A percentile compares a stretch with the other conserved stretches of the same genome.
These are phyloP conservation scores for Mycena floridula DNA, from an alignment of 768 basidiomycete species.

Conservation along the genomic window DNA sequence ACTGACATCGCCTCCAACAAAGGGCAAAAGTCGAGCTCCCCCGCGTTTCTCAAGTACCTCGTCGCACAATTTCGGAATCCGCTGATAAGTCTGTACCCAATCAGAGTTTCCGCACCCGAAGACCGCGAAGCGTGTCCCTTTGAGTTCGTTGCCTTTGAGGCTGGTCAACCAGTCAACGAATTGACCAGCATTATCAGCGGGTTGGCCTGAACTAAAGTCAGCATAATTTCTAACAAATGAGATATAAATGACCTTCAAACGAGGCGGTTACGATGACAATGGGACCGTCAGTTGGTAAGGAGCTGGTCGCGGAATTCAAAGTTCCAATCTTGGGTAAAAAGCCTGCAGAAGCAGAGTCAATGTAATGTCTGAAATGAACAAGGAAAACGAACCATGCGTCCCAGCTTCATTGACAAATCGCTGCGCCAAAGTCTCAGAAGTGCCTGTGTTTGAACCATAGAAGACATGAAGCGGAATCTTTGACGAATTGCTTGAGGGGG, in stretches of 20 bases:
- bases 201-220: constrained; percentile 28
- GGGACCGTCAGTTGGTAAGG: constrained; percentile 37
- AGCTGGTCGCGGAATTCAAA: constrained; percentile 30
- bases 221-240: too few relatives aligned
- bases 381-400: constrained; percentile 24
- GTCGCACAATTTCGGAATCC: constrained; percentile 36
- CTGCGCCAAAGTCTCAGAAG: constrained; percentile 42
- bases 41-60: constrained; percentile 26
- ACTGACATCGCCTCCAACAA: constrained; percentile 38
- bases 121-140: constrained; percentile 32
- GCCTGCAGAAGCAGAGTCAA: constrained; percentile 19
- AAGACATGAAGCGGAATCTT: constrained; percentile 29
- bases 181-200: constrained; percentile 41
- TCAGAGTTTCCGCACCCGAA: constrained; percentile 47
- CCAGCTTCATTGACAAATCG: constrained; percentile 32
- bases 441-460: constrained; percentile 43
- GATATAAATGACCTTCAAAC: constrained; percentile 33
- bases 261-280: constrained; percentile 40
- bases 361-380: too few relatives aligned
- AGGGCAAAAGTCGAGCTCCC: constrained; percentile 26
- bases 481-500: background rate
- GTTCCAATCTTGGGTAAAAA: constrained; percentile 32
- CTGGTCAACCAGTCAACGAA: constrained; percentile 36
- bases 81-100: constrained; percentile 42
- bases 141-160: constrained; percentile 20